Percentiles rank a stretch among this genome's conserved stretches.
Evolutionary conservation across 2,329 filamentous ascomycete genomes (phyloP).

Genomic region (Cercospora sp.): DNA sequence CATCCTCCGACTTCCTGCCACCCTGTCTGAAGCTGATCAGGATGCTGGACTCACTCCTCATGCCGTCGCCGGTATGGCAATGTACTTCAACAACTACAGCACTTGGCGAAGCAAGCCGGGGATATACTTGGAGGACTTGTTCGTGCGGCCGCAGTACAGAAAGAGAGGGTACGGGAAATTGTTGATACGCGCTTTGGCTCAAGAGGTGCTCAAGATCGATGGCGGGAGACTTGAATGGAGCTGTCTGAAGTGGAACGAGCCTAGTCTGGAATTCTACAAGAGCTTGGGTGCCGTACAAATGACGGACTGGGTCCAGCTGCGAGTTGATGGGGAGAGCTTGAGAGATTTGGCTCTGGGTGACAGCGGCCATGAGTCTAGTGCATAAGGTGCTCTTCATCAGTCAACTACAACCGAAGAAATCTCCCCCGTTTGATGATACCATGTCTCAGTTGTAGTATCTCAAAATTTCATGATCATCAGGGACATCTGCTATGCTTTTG

Average conservation of each 20-base stretch:
- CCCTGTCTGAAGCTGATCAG: conserved; percentile 32
- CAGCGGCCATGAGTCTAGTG: not conserved
- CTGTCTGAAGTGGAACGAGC: conserved; percentile 90
- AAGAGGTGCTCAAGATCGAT: conserved; percentile 69
- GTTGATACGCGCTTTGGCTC: conserved; percentile 74
- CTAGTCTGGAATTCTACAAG: conserved; percentile 82
- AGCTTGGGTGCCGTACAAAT: conserved; percentile 62
- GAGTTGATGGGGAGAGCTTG: conserved; percentile 68
- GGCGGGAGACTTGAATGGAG: conserved; percentile 84
- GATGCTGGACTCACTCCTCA: conserved; percentile 32
- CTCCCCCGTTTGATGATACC: too few species aligned
- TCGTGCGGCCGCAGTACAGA: conserved; percentile 68
- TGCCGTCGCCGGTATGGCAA: conserved; percentile 70
- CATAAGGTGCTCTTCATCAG: not conserved
- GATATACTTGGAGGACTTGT: conserved; percentile 94
- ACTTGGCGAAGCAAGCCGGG: conserved; percentile 87
- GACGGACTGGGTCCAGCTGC: conserved; percentile 73
- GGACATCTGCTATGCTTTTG: not conserved
- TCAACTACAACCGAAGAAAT: too few species aligned
- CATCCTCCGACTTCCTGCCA: conserved; percentile 51
- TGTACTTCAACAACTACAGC: conserved; percentile 95
- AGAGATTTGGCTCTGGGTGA: conserved; percentile 53
- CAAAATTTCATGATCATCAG: not conserved
- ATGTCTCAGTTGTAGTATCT: not conserved
- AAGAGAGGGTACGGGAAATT: conserved; percentile 77